Percentiles rank a stretch among this genome's conserved stretches.
Evolutionary conservation across 108 stramenopile species (phyloP).

Genomic region (Thalassiosira profunda): DNA sequence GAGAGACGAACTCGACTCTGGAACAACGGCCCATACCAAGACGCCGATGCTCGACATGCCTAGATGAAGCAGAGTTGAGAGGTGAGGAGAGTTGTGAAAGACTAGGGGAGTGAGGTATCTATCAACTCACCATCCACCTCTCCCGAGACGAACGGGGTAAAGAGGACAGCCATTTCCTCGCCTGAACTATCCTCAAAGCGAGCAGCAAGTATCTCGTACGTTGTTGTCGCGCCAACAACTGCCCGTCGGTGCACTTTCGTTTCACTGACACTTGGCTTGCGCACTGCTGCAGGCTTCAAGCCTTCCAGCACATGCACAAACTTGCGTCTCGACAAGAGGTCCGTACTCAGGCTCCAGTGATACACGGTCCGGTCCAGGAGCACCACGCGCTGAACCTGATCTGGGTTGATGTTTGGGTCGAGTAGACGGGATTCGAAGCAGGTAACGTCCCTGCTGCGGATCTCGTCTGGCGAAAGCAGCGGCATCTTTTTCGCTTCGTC

Average conservation of each 20-base stretch:
- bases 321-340: not conserved
- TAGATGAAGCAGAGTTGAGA: too few species aligned
- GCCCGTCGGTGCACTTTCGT: slow-evolving; percentile 5
- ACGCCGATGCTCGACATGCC: slow-evolving; percentile 4
- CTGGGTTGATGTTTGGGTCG: slow-evolving; percentile 7
- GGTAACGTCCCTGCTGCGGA: not conserved
- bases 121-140: slow-evolving; percentile 6
- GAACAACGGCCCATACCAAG: slow-evolving; percentile 12
- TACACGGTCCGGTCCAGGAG: slow-evolving; percentile 1
- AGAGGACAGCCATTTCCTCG: not conserved
- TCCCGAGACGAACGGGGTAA: slow-evolving; percentile 9
- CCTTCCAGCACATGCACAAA: slow-evolving; percentile 6
- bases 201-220: slow-evolving; percentile 15
- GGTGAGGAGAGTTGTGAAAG: too few species aligned
- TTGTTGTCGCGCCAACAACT: slow-evolving; percentile 3
- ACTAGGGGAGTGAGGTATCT: too few species aligned
- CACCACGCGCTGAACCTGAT: not conserved
- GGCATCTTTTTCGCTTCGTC: slow-evolving; percentile 2
- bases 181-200: slow-evolving; percentile 3
- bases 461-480: not conserved
- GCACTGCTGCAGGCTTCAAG: not conserved
- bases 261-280: not conserved
- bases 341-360: not conserved
- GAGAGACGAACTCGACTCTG: slow-evolving; percentile 3
- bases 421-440: slow-evolving; percentile 13